These are phyloP conservation scores for Gossypium mustelinum DNA, from an alignment of 345 rosid species.

Conservation along the genomic window DNA sequence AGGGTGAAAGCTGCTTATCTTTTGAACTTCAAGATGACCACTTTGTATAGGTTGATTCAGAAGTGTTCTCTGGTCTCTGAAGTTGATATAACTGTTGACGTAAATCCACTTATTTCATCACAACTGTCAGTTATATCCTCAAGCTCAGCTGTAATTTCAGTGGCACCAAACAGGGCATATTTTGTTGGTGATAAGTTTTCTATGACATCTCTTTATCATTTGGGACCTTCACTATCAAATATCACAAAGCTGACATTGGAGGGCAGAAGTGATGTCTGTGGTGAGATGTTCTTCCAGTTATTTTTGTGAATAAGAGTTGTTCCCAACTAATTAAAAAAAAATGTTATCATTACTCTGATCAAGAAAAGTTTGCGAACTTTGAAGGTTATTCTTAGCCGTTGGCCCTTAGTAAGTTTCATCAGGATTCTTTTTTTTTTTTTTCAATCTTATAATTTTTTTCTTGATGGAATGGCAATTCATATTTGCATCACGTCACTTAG, in stretches of 20 bases:
- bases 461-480: background rate
- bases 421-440: background rate
- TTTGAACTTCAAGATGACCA: slow-evolving; percentile 45
- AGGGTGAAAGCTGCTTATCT: slow-evolving; percentile 69
- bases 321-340: background rate
- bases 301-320: background rate
- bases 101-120: slow-evolving; percentile 39
- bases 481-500: background rate
- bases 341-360: background rate
- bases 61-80: slow-evolving; percentile 46
- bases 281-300: slow-evolving; percentile 36
- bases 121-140: slow-evolving; percentile 42
- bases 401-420: background rate
- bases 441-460: background rate
- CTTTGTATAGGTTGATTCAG: slow-evolving; percentile 37
- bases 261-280: slow-evolving; percentile 68
- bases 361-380: background rate
- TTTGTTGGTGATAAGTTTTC: slow-evolving; percentile 18
- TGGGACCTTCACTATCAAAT: slow-evolving; percentile 32
- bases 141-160: slow-evolving; percentile 28
- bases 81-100: slow-evolving; percentile 66
- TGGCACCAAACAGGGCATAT: slow-evolving; percentile 21
- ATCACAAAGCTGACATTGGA: slow-evolving; percentile 58
- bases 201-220: slow-evolving; percentile 15
- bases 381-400: background rate